phyloP scores from a whole-genome alignment of 441 rosid genomes.

The Euphorbia corollata region DNA sequence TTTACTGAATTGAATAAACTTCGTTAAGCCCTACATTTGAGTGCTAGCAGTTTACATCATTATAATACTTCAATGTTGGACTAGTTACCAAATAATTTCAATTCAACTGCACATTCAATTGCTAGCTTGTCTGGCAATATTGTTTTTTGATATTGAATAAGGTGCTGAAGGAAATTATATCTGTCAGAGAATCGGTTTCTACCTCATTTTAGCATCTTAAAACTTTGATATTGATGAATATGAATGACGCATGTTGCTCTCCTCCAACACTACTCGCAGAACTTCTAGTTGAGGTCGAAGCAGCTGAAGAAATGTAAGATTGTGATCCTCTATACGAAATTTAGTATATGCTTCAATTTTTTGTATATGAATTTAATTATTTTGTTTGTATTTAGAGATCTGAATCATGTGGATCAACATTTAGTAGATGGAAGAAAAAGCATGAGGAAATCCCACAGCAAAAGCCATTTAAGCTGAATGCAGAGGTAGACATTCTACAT shows the following conservation, averaged over 20 bases:
- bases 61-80: not conserved
- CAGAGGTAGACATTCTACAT: conserved; percentile 48
- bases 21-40: not conserved
- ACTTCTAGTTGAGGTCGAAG: too few relatives aligned
- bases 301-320: too few relatives aligned
- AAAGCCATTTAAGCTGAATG: conserved; percentile 77
- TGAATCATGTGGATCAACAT: not conserved
- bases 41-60: not conserved
- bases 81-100: not conserved
- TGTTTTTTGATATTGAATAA: not conserved
- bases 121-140: not conserved
- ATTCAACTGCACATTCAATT: not conserved
- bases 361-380: too few relatives aligned
- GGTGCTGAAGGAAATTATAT: too few relatives aligned
- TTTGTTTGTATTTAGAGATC: too few relatives aligned
- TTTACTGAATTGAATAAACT: conserved; percentile 5
- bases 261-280: too few relatives aligned
- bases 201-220: not conserved
- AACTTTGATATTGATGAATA: not conserved
- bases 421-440: conserved; percentile 65
- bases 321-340: too few relatives aligned
- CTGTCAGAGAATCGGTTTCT: too few relatives aligned
- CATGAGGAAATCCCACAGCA: conserved; percentile 52
- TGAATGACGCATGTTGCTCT: conserved; percentile 1
- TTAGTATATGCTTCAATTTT: too few relatives aligned